These are phyloP conservation scores for Solanum bulbocastanum DNA, from an alignment of 257 asterid species.

Conservation along the genomic window DNA sequence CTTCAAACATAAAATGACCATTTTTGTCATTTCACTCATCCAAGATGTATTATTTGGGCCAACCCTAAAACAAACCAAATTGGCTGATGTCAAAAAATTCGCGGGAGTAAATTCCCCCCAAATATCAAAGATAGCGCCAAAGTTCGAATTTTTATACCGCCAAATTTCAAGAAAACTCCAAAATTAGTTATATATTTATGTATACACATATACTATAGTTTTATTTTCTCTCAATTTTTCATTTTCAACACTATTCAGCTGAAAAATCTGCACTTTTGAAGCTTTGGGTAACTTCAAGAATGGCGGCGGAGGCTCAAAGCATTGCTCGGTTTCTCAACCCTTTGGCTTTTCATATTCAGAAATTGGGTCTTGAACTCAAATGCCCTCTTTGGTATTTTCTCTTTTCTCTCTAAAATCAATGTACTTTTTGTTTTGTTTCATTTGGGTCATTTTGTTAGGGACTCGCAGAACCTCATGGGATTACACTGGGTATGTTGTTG, in stretches of 20 bases:
- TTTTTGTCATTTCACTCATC: neutral
- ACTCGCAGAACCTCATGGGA: neutral
- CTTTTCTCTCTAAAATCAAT: neutral
- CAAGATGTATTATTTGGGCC: neutral
- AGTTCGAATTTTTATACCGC: neutral
- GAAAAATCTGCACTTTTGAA: neutral
- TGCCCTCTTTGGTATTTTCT: slow-evolving; percentile 64
- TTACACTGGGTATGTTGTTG: neutral
- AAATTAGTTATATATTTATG: neutral
- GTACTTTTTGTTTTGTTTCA: neutral
- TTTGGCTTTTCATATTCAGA: slow-evolving; percentile 59
- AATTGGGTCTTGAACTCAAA: slow-evolving; percentile 79
- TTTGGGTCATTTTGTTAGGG: neutral
- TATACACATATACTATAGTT: neutral
- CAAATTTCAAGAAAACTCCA: neutral
- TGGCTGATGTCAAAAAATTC: neutral
- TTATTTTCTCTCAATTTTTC: neutral
- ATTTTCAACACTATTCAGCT: neutral
- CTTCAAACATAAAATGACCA: neutral
- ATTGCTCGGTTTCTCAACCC: slow-evolving; percentile 36
- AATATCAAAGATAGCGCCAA: neutral
- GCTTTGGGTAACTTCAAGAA: neutral
- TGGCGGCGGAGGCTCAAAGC: neutral
- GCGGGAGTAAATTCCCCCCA: neutral
- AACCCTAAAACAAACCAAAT: neutral